Percentiles rank a stretch among this genome's conserved stretches.
Evolutionary conservation across 192 early-diverging fungal species (phyloP).

Genomic region (Spinellus fusiger): DNA sequence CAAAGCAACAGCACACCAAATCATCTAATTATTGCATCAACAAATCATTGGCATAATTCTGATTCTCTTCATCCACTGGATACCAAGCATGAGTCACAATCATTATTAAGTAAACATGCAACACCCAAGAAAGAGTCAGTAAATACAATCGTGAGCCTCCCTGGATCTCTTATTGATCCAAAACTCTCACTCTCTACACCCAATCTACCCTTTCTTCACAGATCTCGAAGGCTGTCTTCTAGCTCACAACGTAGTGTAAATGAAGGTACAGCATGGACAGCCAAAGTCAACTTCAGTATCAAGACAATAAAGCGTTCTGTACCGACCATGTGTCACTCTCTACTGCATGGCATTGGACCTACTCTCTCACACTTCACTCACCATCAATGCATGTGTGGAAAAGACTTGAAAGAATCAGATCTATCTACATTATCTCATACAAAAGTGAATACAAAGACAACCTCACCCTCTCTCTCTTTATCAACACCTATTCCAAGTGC

Average conservation of each 20-base stretch:
- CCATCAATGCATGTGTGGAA: neutral
- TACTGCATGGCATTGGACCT: slow-evolving; percentile 10
- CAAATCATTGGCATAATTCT: too few species aligned
- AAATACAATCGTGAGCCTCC: too few species aligned
- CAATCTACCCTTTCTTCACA: slow-evolving; percentile 7
- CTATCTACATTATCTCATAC: too few species aligned
- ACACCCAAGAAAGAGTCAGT: too few species aligned
- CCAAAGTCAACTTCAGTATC: slow-evolving; percentile 19
- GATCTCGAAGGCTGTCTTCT: slow-evolving; percentile 14
- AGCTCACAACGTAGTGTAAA: slow-evolving; percentile 19
- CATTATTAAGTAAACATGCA: too few species aligned
- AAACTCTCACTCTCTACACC: slow-evolving; percentile 16
- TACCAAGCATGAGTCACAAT: too few species aligned
- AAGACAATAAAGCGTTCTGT: slow-evolving; percentile 24
- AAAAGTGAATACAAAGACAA: neutral
- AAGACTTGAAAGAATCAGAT: too few species aligned
- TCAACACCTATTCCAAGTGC: too few species aligned
- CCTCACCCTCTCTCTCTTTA: neutral
- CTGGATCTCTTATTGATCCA: neutral
- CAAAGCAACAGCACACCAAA: neutral
- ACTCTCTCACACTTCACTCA: neutral
- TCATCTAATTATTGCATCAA: neutral
- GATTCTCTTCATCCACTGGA: too few species aligned
- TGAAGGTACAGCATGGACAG: slow-evolving; percentile 19
- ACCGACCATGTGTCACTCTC: slow-evolving; percentile 13